These are phyloP conservation scores for Passiflora organensis DNA, from an alignment of 345 rosid genomes.

Conservation along the genomic window DNA sequence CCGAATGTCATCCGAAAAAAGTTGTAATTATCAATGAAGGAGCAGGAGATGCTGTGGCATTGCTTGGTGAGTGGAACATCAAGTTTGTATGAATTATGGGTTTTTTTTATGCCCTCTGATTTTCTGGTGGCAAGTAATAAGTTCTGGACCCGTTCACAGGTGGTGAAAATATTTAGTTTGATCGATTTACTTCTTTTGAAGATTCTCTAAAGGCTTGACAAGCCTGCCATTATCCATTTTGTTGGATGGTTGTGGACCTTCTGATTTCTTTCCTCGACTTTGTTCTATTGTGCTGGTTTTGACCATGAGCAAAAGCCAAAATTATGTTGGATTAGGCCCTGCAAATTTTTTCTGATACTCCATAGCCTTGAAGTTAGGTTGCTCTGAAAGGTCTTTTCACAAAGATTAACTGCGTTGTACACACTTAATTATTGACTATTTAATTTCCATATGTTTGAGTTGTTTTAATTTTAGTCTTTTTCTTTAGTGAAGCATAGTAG, in stretches of 20 bases:
- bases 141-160: too few relatives aligned
- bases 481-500: too few relatives aligned
- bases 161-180: not conserved
- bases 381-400: too few relatives aligned
- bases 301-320: too few relatives aligned
- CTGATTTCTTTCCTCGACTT: not conserved
- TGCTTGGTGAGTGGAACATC: slow-evolving; percentile 50
- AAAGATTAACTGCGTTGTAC: too few relatives aligned
- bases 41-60: slow-evolving; percentile 66
- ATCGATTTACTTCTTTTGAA: not conserved
- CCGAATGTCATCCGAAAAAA: slow-evolving; percentile 31
- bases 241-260: not conserved
- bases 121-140: too few relatives aligned
- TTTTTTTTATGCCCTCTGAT: too few relatives aligned
- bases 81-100: too few relatives aligned
- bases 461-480: too few relatives aligned
- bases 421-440: too few relatives aligned
- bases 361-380: not conserved
- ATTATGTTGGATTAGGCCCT: not conserved
- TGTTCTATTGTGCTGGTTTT: not conserved
- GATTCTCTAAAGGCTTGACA: not conserved
- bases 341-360: not conserved
- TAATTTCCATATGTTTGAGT: too few relatives aligned
- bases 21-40: slow-evolving; percentile 82
- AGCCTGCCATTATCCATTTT: not conserved